A percentile compares a stretch with the other conserved stretches of the same genome.
Conservation (phyloP, 768 basidiomycete genomes). For the Trametopsis cervina region DNA sequence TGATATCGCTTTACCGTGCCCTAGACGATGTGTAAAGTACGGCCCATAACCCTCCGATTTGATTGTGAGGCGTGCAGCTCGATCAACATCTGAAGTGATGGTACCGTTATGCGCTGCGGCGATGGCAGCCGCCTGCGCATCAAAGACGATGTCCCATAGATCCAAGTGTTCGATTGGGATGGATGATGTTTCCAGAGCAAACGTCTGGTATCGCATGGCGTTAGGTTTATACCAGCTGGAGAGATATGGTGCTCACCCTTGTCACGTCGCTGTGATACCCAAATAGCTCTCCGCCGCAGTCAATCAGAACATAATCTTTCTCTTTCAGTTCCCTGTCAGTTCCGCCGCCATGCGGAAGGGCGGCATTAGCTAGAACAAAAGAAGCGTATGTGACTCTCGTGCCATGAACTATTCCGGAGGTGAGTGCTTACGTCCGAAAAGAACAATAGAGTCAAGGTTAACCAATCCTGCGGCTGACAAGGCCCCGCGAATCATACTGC, state of each 20-base stretch:
- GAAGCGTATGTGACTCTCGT: not conserved
- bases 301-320: conserved; percentile 68
- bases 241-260: conserved; percentile 56
- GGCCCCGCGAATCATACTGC: conserved; percentile 47
- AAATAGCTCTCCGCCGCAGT: conserved; percentile 62
- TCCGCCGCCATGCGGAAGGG: conserved; percentile 77
- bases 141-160: conserved; percentile 60
- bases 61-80: conserved; percentile 50
- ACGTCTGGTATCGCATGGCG: conserved; percentile 37
- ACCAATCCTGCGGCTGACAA: conserved; percentile 52
- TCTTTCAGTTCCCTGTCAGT: conserved; percentile 52
- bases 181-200: conserved; percentile 50
- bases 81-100: conserved; percentile 50
- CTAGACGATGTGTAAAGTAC: conserved; percentile 78
- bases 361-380: conserved; percentile 64
- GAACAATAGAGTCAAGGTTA: conserved; percentile 52
- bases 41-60: conserved; percentile 34
- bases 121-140: conserved; percentile 56
- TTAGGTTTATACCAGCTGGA: not conserved
- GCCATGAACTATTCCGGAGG: not conserved
- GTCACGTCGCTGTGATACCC: conserved; percentile 79
- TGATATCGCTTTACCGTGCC: conserved; percentile 48
- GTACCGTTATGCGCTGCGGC: conserved; percentile 39
- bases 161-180: conserved; percentile 46
- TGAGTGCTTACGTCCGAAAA: conserved; percentile 72